A percentile compares a stretch with the other conserved stretches of the same genome.
phyloP scores from a whole-genome alignment of 2,329 filamentous ascomycete genomes.

The Zopfia rhizophila region DNA sequence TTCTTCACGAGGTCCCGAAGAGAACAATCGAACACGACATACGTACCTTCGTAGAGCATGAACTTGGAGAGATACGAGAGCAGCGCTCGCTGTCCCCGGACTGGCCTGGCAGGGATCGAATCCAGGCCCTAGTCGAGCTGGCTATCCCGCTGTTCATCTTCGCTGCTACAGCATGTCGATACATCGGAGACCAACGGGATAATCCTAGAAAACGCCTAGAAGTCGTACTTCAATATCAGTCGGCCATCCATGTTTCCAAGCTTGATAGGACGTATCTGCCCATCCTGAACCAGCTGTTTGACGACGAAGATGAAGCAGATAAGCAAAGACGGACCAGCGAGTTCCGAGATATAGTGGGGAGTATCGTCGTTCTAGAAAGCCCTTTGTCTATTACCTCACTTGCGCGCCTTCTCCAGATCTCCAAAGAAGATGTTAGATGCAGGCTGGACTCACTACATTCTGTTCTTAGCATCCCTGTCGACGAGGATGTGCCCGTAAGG shows the following conservation, averaged over 20 bases:
- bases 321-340: not conserved
- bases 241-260: not conserved
- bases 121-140: slow-evolving; percentile 31
- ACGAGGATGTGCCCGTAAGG: no score
- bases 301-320: slow-evolving; percentile 9
- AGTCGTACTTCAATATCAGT: not conserved
- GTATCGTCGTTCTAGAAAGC: slow-evolving; percentile 17
- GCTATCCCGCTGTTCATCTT: slow-evolving; percentile 43
- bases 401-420: slow-evolving; percentile 13
- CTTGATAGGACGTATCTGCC: slow-evolving; percentile 13
- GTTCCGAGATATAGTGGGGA: slow-evolving; percentile 22
- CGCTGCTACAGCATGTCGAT: slow-evolving; percentile 25
- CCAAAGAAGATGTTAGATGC: slow-evolving; percentile 13
- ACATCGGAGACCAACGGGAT: slow-evolving; percentile 2
- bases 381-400: slow-evolving; percentile 24
- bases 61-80: slow-evolving; percentile 8
- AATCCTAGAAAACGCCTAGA: slow-evolving; percentile 12
- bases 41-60: slow-evolving; percentile 18
- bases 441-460: no score
- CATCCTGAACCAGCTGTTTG: slow-evolving; percentile 12
- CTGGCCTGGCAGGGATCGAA: slow-evolving; percentile 30
- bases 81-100: not conserved
- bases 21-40: slow-evolving; percentile 11
- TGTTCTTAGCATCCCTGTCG: no score
- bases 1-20: slow-evolving; percentile 9